Conservation (phyloP, 345 rosid species). For the Brassica napus region Da-Ae NC_063439.1:23818501-23819000, state of each 20-base stretch:
- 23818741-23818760: slow-evolving; percentile 72
- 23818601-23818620: not conserved
- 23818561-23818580: slow-evolving; percentile 8
- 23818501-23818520: slow-evolving; percentile 6
- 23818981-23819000: slow-evolving; percentile 63
- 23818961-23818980: slow-evolving; percentile 86
- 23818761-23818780: slow-evolving; percentile 70
- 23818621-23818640: slow-evolving; percentile 34
- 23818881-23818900: slow-evolving; percentile 73
- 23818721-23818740: slow-evolving; percentile 53
- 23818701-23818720: slow-evolving; percentile 46
- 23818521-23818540: not conserved
- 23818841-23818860: slow-evolving; percentile 62
- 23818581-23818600: not conserved
- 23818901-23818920: slow-evolving; percentile 92
- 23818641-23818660: slow-evolving; percentile 24
- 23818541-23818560: not conserved
- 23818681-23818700: slow-evolving; percentile 53
- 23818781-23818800: slow-evolving; percentile 63
- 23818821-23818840: slow-evolving; percentile 71
- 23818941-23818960: slow-evolving; percentile 67
- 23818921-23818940: slow-evolving; percentile 66
- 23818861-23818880: slow-evolving; percentile 54
- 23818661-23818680: slow-evolving; percentile 48
- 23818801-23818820: slow-evolving; percentile 70